phyloP scores from a whole-genome alignment of 78 protist species.

The Isochrysis galbana region DNA sequence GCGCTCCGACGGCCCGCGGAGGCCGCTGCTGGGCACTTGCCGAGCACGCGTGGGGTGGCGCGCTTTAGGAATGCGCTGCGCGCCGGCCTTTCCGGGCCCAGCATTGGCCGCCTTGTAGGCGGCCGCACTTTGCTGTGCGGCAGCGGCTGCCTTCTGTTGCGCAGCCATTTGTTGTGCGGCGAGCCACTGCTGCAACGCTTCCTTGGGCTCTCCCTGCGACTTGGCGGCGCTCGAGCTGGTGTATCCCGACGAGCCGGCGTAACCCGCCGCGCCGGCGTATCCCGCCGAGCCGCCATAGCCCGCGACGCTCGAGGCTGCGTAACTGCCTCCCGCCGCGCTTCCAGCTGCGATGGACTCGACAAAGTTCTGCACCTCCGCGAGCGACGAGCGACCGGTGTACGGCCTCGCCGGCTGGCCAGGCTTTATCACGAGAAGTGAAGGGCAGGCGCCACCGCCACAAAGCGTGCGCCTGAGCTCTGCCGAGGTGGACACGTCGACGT shows the following conservation, averaged over 20 bases:
- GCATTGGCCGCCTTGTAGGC: too few species aligned
- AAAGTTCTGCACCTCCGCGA: not conserved
- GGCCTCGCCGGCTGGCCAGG: not conserved
- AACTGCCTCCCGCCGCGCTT: too few species aligned
- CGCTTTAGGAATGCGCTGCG: too few species aligned
- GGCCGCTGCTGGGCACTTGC: too few species aligned
- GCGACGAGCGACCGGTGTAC: not conserved
- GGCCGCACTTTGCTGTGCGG: too few species aligned
- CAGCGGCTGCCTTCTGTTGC: too few species aligned
- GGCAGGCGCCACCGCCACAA: not conserved
- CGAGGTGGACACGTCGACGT: not conserved
- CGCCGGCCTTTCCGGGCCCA: too few species aligned
- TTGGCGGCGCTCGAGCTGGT: not conserved
- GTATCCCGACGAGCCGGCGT: not conserved
- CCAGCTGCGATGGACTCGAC: not conserved
- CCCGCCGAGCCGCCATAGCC: not conserved
- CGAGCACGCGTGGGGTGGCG: too few species aligned
- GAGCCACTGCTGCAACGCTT: constrained; percentile 9
- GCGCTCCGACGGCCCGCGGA: too few species aligned
- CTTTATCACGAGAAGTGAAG: not conserved
- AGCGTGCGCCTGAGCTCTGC: not conserved
- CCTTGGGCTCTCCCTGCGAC: not conserved
- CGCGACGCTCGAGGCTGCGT: too few species aligned
- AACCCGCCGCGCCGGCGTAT: not conserved
- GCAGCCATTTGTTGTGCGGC: not conserved